Percentiles rank a stretch among this genome's conserved stretches.
phyloP scores from a whole-genome alignment of 495 filamentous ascomycete species.

The Hypoxylon lienhwacheense region DNA sequence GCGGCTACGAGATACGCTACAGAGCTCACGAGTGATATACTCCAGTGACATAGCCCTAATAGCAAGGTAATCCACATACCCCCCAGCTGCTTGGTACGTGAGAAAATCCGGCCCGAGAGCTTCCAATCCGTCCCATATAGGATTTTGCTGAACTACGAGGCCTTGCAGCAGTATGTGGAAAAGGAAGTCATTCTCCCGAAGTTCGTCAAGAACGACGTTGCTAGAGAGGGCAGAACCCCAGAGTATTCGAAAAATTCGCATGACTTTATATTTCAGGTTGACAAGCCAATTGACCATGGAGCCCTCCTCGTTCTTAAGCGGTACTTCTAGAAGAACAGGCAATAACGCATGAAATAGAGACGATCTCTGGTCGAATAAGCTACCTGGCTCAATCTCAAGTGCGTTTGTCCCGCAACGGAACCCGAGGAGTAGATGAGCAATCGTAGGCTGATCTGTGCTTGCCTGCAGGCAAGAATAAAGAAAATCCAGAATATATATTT shows the following conservation, averaged over 20 bases:
- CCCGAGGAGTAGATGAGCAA: slow-evolving; percentile 89
- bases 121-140: slow-evolving; percentile 68
- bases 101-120: slow-evolving; percentile 61
- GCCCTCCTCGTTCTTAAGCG: slow-evolving; percentile 59
- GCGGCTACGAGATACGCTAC: slow-evolving; percentile 67
- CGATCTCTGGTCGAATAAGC: slow-evolving; percentile 64
- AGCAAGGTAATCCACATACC: slow-evolving; percentile 72
- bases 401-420: slow-evolving; percentile 71
- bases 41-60: slow-evolving; percentile 74
- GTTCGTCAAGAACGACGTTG: slow-evolving; percentile 69
- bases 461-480: slow-evolving; percentile 74
- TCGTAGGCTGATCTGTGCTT: slow-evolving; percentile 69
- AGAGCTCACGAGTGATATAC: slow-evolving; percentile 82
- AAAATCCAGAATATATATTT: slow-evolving; percentile 77
- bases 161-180: slow-evolving; percentile 69
- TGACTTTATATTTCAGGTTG: slow-evolving; percentile 69
- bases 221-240: slow-evolving; percentile 86
- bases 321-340: slow-evolving; percentile 62
- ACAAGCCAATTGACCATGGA: slow-evolving; percentile 71
- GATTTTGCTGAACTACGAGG: slow-evolving; percentile 60
- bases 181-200: slow-evolving; percentile 74
- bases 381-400: slow-evolving; percentile 63
- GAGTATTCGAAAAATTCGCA: slow-evolving; percentile 75
- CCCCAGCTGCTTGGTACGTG: slow-evolving; percentile 59
- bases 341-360: slow-evolving; percentile 86